Conservation (phyloP, 225 moss, liverwort and hornwort species). For the Bryoerythrophyllum caledonicum region DNA sequence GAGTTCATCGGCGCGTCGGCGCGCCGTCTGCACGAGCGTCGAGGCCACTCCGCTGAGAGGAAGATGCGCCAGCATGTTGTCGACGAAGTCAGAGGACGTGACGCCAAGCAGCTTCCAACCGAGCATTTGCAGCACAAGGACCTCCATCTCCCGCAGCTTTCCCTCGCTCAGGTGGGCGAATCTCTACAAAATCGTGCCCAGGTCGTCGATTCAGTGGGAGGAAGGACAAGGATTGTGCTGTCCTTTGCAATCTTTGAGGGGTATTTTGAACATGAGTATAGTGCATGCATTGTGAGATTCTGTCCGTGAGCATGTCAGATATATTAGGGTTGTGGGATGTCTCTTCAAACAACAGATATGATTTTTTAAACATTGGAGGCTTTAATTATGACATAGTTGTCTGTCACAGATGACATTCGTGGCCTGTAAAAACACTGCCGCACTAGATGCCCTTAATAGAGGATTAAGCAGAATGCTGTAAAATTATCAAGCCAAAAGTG, state of each 20-base stretch:
- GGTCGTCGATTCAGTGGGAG: neutral
- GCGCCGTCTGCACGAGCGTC: slow-evolving; percentile 34
- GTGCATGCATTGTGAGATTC: neutral
- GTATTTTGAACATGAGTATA: neutral
- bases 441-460: neutral
- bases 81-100: slow-evolving; percentile 68
- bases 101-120: slow-evolving; percentile 73
- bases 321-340: neutral
- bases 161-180: slow-evolving; percentile 35
- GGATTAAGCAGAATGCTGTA: slow-evolving; percentile 7
- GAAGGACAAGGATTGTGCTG: neutral
- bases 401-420: slow-evolving; percentile 2
- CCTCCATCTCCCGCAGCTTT: slow-evolving; percentile 64
- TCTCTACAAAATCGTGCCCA: slow-evolving; percentile 32
- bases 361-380: neutral
- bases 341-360: neutral
- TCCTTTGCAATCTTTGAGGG: slow-evolving; percentile 1
- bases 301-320: neutral
- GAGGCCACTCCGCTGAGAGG: slow-evolving; percentile 45
- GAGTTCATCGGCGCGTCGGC: slow-evolving; percentile 63
- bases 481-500: slow-evolving; percentile 19
- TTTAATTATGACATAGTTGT: slow-evolving; percentile 13
- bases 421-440: neutral
- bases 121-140: slow-evolving; percentile 50
- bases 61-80: slow-evolving; percentile 67